Evolutionary conservation across 2,329 filamentous ascomycete genomes (phyloP).

Genomic region (Phaeomoniella chlamydospora): DNA sequence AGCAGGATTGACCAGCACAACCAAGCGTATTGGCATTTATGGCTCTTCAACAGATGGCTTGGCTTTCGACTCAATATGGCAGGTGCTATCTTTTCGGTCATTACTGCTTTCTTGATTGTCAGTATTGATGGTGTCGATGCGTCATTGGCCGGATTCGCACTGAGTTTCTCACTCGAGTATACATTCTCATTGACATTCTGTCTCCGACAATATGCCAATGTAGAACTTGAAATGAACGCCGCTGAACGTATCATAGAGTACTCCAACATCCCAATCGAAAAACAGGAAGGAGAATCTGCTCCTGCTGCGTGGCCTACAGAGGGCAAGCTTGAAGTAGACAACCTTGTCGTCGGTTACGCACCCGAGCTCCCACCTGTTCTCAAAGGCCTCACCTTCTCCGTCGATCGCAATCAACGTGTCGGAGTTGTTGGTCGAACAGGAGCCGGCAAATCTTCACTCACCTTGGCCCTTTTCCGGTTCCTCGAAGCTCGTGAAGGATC

Average conservation of each 20-base stretch:
- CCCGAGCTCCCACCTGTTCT: slow-evolving; percentile 56
- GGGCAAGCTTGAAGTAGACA: slow-evolving; percentile 57
- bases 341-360: slow-evolving; percentile 60
- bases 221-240: slow-evolving; percentile 68
- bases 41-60: slow-evolving; percentile 66
- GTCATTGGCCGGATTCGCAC: slow-evolving; percentile 58
- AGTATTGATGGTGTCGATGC: slow-evolving; percentile 48
- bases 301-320: slow-evolving; percentile 63
- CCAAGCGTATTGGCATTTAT: slow-evolving; percentile 51
- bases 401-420: slow-evolving; percentile 53
- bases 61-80: slow-evolving; percentile 56
- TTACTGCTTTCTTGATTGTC: slow-evolving; percentile 52
- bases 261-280: slow-evolving; percentile 52
- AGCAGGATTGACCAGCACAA: slow-evolving; percentile 53
- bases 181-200: slow-evolving; percentile 49
- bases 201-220: slow-evolving; percentile 51
- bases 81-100: slow-evolving; percentile 52
- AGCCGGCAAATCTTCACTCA: slow-evolving; percentile 63
- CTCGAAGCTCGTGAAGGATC: slow-evolving; percentile 52
- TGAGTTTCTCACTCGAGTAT: slow-evolving; percentile 61
- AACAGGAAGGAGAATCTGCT: slow-evolving; percentile 43
- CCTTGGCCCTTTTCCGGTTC: slow-evolving; percentile 64
- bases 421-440: slow-evolving; percentile 69
- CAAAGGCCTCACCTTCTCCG: slow-evolving; percentile 51
- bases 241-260: slow-evolving; percentile 67